Conservation (phyloP, 805 yeast species). For the Suhomyces sp. region DNA sequence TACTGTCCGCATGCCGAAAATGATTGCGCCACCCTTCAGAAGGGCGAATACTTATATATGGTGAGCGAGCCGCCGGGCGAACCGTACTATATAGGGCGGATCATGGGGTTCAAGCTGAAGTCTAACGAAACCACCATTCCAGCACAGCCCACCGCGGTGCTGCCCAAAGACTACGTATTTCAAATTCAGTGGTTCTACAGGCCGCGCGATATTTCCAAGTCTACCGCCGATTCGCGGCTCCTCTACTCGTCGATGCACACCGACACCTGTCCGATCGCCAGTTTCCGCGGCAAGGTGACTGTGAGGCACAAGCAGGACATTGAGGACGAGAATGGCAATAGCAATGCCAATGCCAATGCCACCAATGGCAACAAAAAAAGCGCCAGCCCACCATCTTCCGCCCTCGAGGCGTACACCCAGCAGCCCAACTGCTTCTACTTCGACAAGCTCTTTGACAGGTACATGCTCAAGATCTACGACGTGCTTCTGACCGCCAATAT, state of each 20-base stretch:
- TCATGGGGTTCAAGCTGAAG: conserved; percentile 60
- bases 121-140: conserved; percentile 3
- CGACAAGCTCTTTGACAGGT: conserved; percentile 80
- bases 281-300: conserved; percentile 70
- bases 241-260: conserved; percentile 83
- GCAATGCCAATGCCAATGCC: not conserved
- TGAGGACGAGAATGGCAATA: conserved; percentile 32
- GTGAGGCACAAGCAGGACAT: conserved; percentile 72
- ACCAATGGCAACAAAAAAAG: conserved; percentile 8
- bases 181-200: conserved; percentile 90
- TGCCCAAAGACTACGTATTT: conserved; percentile 54
- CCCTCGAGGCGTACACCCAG: conserved; percentile 50
- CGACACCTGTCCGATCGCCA: conserved; percentile 72
- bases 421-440: conserved; percentile 77
- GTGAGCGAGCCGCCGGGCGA: conserved; percentile 92
- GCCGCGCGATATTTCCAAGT: conserved; percentile 76
- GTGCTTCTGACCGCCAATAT: conserved; percentile 61
- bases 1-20: conserved; percentile 28
- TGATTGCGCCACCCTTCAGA: conserved; percentile 24
- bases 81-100: conserved; percentile 84
- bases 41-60: conserved; percentile 74
- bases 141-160: conserved; percentile 20
- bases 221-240: conserved; percentile 66
- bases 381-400: conserved; percentile 9
- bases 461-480: conserved; percentile 79